Base-by-base conservation (phyloP, 257 asterid species). In the Ilex aquifolium region DNA sequence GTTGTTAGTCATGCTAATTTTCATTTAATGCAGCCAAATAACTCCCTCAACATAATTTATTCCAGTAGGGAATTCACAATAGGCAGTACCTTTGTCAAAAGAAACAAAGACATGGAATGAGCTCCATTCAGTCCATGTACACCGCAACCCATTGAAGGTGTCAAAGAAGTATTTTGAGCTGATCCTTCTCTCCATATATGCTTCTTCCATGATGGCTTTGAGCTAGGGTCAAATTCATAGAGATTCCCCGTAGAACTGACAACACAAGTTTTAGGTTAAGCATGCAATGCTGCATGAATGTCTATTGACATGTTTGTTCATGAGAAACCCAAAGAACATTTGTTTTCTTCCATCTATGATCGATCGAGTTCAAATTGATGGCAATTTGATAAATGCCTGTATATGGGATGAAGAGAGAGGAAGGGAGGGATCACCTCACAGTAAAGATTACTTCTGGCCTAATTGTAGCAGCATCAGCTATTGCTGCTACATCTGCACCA, bases 161-260 rank as follows among this genome's bases (percentile, higher is more conserved):
- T 75, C 69, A 91, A 64, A 10, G 83, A 77, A 27, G 80, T 64
- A 10, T 77, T 68, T 40, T 72, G 62, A 32, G 60, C 64, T 6
- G 83, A 73, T 59, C 78, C 87, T 58, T 78, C 78, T 60, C 53
- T 64, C 36, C 57, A 80, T 76, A 88, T 77, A 44, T 91, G 98
- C 77, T 88, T 91, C 84, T 86, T 91, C 98, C 98, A 91, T 50
- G 91, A 79, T 36, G 96, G 96, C 72, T 78, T 88, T 29, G 98
- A 69, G 1, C 69, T 60, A 48, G 44, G 73, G 65, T 88, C 96
- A 54, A 82, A 81, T 82, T 86, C 98, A 65, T 86, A 91, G 62
- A 91, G 95, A 84, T 88, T 90, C 56, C 98, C 96, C 72, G 87
- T 80, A 71, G 69, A 70, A 80, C 96, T 91, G 27, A 80, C 60